Evolutionary conservation across 2,329 filamentous ascomycete species (phyloP).

Genomic region (Xylaria hypoxylon): DNA sequence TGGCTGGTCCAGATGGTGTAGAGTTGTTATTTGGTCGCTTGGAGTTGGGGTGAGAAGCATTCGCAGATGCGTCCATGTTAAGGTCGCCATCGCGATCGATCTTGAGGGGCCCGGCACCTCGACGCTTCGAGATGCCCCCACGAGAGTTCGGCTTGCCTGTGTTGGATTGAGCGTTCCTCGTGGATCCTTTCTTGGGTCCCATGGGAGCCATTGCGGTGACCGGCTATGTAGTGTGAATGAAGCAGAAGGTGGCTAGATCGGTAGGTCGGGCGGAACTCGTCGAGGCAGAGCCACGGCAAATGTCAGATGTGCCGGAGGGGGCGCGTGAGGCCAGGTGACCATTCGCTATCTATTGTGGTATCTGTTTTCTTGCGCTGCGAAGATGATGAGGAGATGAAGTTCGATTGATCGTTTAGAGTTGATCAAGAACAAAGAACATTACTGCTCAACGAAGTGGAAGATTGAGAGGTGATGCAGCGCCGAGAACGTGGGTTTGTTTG

Average conservation of each 20-base stretch:
- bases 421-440: constrained; percentile 16
- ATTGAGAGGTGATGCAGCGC: constrained; percentile 8
- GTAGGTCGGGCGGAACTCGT: constrained; percentile 15
- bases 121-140: constrained; percentile 65
- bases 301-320: constrained; percentile 1
- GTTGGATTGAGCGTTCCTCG: constrained; percentile 40
- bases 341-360: constrained; percentile 23
- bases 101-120: constrained; percentile 51
- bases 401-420: constrained; percentile 23
- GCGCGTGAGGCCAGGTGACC: constrained; percentile 32
- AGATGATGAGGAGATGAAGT: constrained; percentile 13
- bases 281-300: constrained; percentile 16
- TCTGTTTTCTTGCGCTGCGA: constrained; percentile 24
- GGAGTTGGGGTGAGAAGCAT: constrained; percentile 46
- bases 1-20: constrained; percentile 32
- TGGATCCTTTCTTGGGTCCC: constrained; percentile 41
- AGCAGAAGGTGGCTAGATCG: constrained; percentile 6
- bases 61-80: constrained; percentile 64
- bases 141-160: constrained; percentile 48
- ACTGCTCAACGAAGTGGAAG: constrained; percentile 7
- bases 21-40: constrained; percentile 43
- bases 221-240: constrained; percentile 3
- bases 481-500: constrained; percentile 22
- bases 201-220: constrained; percentile 44
- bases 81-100: constrained; percentile 69